Percentiles rank a stretch among this genome's conserved stretches.
phyloP scores from a whole-genome alignment of 2,329 filamentous ascomycete genomes.

The Stachybotrys elegans region DNA sequence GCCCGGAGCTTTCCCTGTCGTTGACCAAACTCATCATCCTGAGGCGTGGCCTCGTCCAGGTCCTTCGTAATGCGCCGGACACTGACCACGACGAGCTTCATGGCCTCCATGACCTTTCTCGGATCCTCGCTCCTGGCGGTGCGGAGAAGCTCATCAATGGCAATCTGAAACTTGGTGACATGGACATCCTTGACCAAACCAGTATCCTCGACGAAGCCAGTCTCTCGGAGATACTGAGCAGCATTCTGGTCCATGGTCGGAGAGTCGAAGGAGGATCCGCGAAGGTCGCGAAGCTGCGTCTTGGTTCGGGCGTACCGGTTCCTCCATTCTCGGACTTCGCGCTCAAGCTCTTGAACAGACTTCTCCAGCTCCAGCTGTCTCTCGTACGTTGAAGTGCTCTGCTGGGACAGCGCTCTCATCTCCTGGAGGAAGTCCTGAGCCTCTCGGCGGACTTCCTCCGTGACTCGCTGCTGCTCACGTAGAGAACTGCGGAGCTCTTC shows the following conservation, averaged over 20 bases:
- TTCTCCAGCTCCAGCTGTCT: constrained; percentile 74
- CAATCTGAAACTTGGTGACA: constrained; percentile 90
- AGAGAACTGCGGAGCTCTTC: constrained; percentile 61
- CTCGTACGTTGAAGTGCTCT: constrained; percentile 73
- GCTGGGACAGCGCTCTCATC: constrained; percentile 81
- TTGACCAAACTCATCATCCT: constrained; percentile 48
- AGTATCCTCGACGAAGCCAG: constrained; percentile 62
- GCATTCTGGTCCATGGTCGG: constrained; percentile 65
- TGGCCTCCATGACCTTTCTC: constrained; percentile 71
- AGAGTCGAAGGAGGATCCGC: constrained; percentile 69
- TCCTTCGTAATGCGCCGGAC: constrained; percentile 83
- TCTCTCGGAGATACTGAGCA: constrained; percentile 60
- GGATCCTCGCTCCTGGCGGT: constrained; percentile 70
- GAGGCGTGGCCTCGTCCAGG: constrained; percentile 55
- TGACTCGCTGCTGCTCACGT: constrained; percentile 72
- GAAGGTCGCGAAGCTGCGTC: constrained; percentile 77
- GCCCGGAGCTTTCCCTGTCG: constrained; percentile 68
- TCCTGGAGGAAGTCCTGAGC: constrained; percentile 79
- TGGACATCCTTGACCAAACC: constrained; percentile 88
- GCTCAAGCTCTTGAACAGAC: constrained; percentile 71
- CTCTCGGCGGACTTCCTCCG: constrained; percentile 80
- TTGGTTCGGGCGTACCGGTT: constrained; percentile 83
- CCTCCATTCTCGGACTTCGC: constrained; percentile 85
- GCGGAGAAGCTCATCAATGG: constrained; percentile 84
- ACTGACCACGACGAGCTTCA: constrained; percentile 79